A percentile compares a stretch with the other conserved stretches of the same genome.
These are phyloP conservation scores for Neofusicoccum laricinum DNA, from an alignment of 2,329 filamentous ascomycete genomes.

Conservation along the genomic window DNA sequence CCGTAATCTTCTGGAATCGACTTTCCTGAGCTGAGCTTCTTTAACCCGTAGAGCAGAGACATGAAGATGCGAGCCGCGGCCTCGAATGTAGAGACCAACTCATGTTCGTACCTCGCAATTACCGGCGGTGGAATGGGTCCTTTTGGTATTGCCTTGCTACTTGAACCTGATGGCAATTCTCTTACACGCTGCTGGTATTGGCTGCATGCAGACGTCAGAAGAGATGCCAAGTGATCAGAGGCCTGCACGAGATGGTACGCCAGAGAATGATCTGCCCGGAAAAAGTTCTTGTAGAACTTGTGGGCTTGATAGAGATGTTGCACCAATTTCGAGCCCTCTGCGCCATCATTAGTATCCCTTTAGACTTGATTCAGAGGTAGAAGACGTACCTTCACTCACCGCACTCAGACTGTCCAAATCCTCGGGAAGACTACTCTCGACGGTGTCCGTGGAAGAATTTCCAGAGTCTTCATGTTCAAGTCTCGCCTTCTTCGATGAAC, in stretches of 20 bases:
- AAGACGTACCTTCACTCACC: not conserved
- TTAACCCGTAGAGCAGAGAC: slow-evolving; percentile 30
- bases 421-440: not conserved
- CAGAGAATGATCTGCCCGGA: slow-evolving; percentile 19
- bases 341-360: not conserved
- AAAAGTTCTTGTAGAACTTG: slow-evolving; percentile 24
- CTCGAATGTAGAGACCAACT: slow-evolving; percentile 19
- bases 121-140: not conserved
- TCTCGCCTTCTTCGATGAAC: not conserved
- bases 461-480: not conserved
- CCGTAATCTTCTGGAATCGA: slow-evolving; percentile 21
- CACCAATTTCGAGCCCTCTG: not conserved
- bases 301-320: slow-evolving; percentile 31
- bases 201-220: slow-evolving; percentile 25
- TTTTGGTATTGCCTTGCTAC: not conserved
- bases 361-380: not conserved
- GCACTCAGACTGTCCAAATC: not conserved
- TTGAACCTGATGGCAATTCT: not conserved
- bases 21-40: slow-evolving; percentile 22
- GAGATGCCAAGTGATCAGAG: slow-evolving; percentile 24
- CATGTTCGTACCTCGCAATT: not conserved
- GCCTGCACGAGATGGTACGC: slow-evolving; percentile 27
- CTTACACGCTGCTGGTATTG: not conserved
- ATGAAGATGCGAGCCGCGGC: slow-evolving; percentile 31
- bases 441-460: not conserved